Base-by-base conservation (phyloP, 2,329 filamentous ascomycete species). In the Aureobasidium leucospermi region DNA sequence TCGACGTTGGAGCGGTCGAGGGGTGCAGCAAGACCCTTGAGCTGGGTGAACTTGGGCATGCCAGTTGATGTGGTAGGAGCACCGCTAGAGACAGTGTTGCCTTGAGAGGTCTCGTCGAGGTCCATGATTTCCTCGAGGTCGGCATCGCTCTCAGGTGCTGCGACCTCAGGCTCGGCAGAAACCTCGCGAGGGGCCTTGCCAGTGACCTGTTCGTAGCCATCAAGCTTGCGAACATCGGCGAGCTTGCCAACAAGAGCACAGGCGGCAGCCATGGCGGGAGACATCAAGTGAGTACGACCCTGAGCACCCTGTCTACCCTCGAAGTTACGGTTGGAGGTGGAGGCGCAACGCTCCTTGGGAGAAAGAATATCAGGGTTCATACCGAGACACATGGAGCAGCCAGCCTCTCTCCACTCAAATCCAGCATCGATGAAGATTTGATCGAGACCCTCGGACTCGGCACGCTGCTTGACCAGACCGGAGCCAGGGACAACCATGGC, bases 351-450 rank as follows among this genome's bases (percentile, higher is more conserved):
- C 77, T 99, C 94, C 73, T 88, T 84, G 58, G 94, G 92, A 1
- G 91, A 85, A 48, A 97, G 83, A 64, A 99, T 97, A 73, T 99
- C 94, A 0, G 94, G 93, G 79, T 99, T 99, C 93, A 99, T 99
- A 72, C 94, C 94, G 59, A 99, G 82, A 73, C 94, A 97, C 94
- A 99, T 99, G 63, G 90, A 96, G 83, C 94, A 99, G 52, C 94
- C 94, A 65, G 94, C 94, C 78, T 99, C 94, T 71, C 94, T 85
- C 93, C 93, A 97, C 74, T 97, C 93, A 66, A 97, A 97, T 7
- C 94, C 94, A 51, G 94, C 92, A 63, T 96, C 90, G 8, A 78
- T 70, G 75, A 99, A 97, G 70, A 96, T 88, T 79, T 91, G 90
- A 76, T 97, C 90, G 4, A 99, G 85, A 57, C 93, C 93, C 75